Base-by-base conservation (phyloP, 768 basidiomycete genomes). In the Termitomyces bulborhizus region DNA sequence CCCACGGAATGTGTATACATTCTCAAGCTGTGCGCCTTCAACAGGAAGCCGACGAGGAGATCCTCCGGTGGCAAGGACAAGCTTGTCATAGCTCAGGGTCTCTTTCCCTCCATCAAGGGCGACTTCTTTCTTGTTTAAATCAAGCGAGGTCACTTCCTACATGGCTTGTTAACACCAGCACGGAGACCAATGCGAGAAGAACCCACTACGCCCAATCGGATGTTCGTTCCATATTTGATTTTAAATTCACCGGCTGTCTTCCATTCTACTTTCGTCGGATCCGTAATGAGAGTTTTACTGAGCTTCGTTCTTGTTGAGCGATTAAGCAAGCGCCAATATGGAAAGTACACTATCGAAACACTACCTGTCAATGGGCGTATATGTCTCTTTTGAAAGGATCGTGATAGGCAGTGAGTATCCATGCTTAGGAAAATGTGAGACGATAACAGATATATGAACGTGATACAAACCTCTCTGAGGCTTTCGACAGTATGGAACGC, bases 351-450 rank as follows among this genome's bases (percentile, higher is more conserved):
- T 49, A 11, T 53, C 40, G 50, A 31, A 34, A 29, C 57, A 63
- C 26, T 53, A 84, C 90, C 93, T 79, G 71, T 97, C 94, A 57
- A 95, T 88, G 1, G 94, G 93, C 9, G 85, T 76, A 67, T 93
- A 75, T 1, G 75, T 69, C 70, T 97, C 94, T 63, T 85, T 84
- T n/a, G 86, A 82, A 26, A 95, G 68, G 51, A 96, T 71, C 3
- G 84, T 89, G 65, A 97, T 89, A 4, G 83, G 76, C n/a, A 81
- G 85, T 34, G 76, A 73, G 72, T 83, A 97, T 4, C 86, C 89
- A 64, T 90, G 79, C 88, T 94, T 57, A 46, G 34, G 39, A 48
- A 48, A 47, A 26, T 31, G 32, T 43, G 44, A 50, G 21, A 26
- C 44, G 13, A 13, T 15, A 21, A 46, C 51, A 41, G 42, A 51